Conservation (phyloP, 1,284 basidiomycete genomes). For the Austroboletus niveus region DNA sequence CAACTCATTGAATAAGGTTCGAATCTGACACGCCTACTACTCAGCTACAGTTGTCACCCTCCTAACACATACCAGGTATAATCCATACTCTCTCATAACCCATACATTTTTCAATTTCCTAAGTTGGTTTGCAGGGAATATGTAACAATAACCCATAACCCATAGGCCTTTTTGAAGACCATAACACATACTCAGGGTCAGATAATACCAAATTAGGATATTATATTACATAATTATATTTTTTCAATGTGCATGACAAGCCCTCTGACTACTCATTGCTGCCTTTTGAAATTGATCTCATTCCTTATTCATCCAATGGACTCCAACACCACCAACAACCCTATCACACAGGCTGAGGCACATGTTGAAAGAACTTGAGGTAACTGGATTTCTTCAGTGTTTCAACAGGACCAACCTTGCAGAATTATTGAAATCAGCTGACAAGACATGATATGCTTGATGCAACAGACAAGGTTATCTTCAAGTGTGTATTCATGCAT, state of each 20-base stretch:
- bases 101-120: neutral
- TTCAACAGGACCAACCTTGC: too few species aligned
- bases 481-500: neutral
- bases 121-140: neutral
- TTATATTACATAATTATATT: neutral
- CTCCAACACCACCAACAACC: neutral
- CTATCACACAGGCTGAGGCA: neutral
- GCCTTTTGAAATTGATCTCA: neutral
- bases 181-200: neutral
- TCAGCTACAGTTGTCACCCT: neutral
- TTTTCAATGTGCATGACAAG: neutral
- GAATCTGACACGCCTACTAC: constrained; percentile 2
- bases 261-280: too few species aligned
- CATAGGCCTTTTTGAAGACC: neutral
- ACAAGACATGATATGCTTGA: too few species aligned
- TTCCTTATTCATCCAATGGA: neutral
- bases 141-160: neutral
- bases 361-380: neutral
- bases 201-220: neutral
- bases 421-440: too few species aligned
- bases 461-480: too few species aligned
- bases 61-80: neutral
- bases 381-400: neutral
- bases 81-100: neutral
- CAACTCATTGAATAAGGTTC: neutral